Base-by-base conservation (phyloP, 441 rosid species). In the Adansonia grandidieri region DNA sequence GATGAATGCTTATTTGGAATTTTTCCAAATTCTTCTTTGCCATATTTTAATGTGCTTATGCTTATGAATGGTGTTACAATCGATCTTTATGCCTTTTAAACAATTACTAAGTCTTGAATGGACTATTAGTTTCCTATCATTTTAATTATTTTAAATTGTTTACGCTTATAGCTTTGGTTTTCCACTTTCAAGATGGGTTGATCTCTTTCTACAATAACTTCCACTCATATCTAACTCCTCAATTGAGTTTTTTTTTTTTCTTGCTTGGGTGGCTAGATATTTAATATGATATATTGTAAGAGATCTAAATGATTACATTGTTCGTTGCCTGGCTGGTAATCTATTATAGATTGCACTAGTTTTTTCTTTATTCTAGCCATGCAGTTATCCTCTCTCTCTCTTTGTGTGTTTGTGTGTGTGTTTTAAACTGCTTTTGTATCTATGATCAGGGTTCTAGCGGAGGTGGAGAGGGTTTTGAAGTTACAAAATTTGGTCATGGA, bases 391-490 rank as follows among this genome's bases (percentile, higher is more conserved):
- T 48, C 62, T 69, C 42, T 40, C 56, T 40, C 40, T 19, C 9
- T 75, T 75, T 28, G 37, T 32, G 37, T 32, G 37, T 32, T 32
- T 32, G 37, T 32, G 37, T 32, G 37, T 32, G 37, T 32, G 37
- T 32, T 32, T 32, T 32, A 69, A 80, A 5, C n/a, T 68, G 51
- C 66, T 75, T 69, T 68, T 15, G 45, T 67, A 80, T 77, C 60
- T 70, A 24, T 78, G 61, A 64, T 79, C 90, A 94, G 99, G 99
- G 99, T 77, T 88, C 97, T 78, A 94, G 97, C 84, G 97, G 98
- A 80, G 99, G 84, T 74, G 98, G 99, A 78, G 97, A 94, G 67
- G 99, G 99, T 83, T 94, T 97, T 85, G 99, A 97, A 87, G 99
- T 97, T 84, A 92, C 99, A 80, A 97, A 97, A 85, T 94, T 75